phyloP scores from a whole-genome alignment of 2,329 filamentous ascomycete genomes.

The Penicillium verrucosum region DNA sequence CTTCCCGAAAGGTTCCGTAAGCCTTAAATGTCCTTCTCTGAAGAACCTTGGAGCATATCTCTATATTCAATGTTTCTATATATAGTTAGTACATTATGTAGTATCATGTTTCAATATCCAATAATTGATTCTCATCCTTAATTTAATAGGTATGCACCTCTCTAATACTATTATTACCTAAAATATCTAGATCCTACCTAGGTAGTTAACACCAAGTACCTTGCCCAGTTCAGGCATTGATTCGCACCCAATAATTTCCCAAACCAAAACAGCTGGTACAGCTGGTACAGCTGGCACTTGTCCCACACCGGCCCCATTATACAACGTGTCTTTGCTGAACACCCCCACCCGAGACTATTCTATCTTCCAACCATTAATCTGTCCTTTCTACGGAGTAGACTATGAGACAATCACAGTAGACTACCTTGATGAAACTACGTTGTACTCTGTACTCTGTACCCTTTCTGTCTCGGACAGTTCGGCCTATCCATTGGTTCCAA shows the following conservation, averaged over 20 bases:
- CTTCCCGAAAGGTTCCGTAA: conserved; percentile 8
- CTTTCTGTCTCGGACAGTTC: background rate
- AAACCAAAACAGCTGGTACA: background rate
- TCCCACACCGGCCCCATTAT: conserved; percentile 17
- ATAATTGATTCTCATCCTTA: background rate
- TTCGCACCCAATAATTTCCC: conserved; percentile 1
- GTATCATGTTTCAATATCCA: background rate
- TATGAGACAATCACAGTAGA: background rate
- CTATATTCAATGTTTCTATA: background rate
- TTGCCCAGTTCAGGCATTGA: conserved; percentile 1
- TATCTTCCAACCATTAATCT: background rate
- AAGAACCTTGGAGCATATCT: background rate
- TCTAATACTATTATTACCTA: background rate
- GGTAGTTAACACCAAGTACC: background rate
- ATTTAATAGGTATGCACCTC: background rate
- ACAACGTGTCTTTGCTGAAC: conserved; percentile 16
- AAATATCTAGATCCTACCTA: background rate
- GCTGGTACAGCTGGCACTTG: conserved; percentile 1
- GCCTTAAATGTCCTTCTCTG: conserved; percentile 4
- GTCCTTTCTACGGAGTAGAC: background rate
- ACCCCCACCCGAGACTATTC: conserved; percentile 8
- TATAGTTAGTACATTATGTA: background rate
- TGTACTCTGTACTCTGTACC: background rate
- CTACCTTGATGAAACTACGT: background rate
- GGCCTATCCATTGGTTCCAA: background rate